Evolutionary conservation across 2,329 filamentous ascomycete species (phyloP), one percentile per base, ranked within the genome.

Genomic region (Orbilia javanica): DNA sequence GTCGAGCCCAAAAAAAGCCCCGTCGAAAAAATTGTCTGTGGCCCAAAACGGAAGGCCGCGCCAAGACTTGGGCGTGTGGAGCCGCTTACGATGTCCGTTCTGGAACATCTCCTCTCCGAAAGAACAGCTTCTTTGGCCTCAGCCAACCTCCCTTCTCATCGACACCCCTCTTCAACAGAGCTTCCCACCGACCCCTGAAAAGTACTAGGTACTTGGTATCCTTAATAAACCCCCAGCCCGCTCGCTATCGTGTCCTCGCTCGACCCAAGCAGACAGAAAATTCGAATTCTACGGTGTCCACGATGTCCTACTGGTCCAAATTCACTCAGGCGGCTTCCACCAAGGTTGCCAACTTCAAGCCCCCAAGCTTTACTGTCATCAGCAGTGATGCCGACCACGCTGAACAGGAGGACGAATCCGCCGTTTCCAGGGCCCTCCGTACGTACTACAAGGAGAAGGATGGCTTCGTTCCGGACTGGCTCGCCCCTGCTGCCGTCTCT

Each of bases 401-500:
- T 27, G 75, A 79, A 5, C 65, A 73, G 42, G 75, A 79, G 22
- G 69, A 79, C 25, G 69, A 79, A 46, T 69, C 75, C 25, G 75
- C 75, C 46, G 75, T 79, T 52, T 68, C 69, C 64, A 69, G 75
- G 25, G 69, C 75, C 39, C 75, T 79, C 63, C 63, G 75, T 42
- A 48, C 68, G 0, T 74, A 74, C 75, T 79, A 79, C 75, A 79
- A 79, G 20, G 69, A 79, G 39, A 63, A 60, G 52, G 75, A 79
- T n/a, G 75, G 75, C 64, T 74, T 73, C 22, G 57, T 74, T 27
- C 75, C 75, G 10, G 68, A 79, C 48, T 79, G 75, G 75, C 65
- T 79, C 13, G 48, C 68, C 39, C 55, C 69, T 10, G 52, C 42
- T 11, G 39, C 67, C 31, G 29, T 42, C 8, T 67, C 75, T 18